Evolutionary conservation across 2,329 filamentous ascomycete species (phyloP), one percentile per base, ranked within the genome.

Genomic region (Colletotrichum aenigma): DNA sequence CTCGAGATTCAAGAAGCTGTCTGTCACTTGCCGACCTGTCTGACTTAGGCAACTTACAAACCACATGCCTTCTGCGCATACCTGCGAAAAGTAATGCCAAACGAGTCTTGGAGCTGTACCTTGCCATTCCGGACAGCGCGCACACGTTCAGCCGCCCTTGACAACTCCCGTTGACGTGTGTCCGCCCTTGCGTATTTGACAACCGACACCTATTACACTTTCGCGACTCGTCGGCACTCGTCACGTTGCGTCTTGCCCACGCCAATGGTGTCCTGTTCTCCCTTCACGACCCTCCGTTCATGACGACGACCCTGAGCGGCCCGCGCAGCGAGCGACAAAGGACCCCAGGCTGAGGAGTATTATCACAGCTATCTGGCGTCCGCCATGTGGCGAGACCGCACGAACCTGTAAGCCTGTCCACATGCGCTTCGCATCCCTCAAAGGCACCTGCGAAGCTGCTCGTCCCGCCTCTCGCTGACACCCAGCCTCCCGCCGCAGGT

Each of bases 301-400:
- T 76, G 74, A 76, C 74, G 58, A 70, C 43, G 70, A 68, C 32
- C 70, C 70, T 74, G 70, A 76, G 64, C 48, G 48, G 64, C 70
- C 70, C 74, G 74, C 74, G 70, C 70, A 76, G 74, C 70, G 64
- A 74, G 70, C 74, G 70, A 76, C 74, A 74, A 38, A 76, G 64
- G 70, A 76, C 62, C 8, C 71, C 71, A 70, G 74, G 74, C 38
- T 76, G 74, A 76, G 66, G 52, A 76, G 71, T 52, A 68, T 34
- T 24, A 71, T 70, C 62, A 38, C 60, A 43, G 60, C 74, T 48
- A 73, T 81, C 61, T 76, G 83, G 87, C 87, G 88, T 90, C 90
- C 92, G 93, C 91, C 88, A 98, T 98, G 95, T 99, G 96, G 96
- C 95, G 97, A 89, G 97, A 99, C 91, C 94, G 97, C 87, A 99